Evolutionary conservation across 2,329 filamentous ascomycete species (phyloP).

Genomic region (Incumbomyces delicatus): DNA sequence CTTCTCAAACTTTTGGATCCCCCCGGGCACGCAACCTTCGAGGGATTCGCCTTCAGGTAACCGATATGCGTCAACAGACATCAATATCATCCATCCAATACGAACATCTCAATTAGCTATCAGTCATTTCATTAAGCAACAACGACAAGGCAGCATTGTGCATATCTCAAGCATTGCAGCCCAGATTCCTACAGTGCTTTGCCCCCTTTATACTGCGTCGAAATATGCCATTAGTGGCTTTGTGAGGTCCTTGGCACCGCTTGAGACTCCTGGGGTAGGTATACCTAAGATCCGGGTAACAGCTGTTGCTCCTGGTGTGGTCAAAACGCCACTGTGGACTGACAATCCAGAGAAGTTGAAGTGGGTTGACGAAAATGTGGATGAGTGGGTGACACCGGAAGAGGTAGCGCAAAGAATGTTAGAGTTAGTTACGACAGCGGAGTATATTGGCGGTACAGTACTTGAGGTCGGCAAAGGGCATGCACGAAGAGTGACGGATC

Average conservation of each 20-base stretch:
- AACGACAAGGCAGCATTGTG: conserved; percentile 31
- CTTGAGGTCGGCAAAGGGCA: conserved; percentile 46
- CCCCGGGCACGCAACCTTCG: conserved; percentile 33
- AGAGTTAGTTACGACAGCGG: conserved; percentile 42
- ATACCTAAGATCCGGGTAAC: conserved; percentile 42
- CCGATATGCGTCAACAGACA: conserved; percentile 38
- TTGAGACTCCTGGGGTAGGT: conserved; percentile 36
- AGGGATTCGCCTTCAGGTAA: conserved; percentile 30
- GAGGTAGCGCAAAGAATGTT: conserved; percentile 53
- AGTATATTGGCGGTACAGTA: conserved; percentile 37
- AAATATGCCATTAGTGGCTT: conserved; percentile 41
- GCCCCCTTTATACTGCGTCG: conserved; percentile 39
- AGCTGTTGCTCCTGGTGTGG: conserved; percentile 50
- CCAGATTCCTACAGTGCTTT: conserved; percentile 30
- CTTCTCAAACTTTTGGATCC: conserved; percentile 41
- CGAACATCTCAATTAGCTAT: conserved; percentile 43
- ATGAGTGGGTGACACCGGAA: conserved; percentile 51
- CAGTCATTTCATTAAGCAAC: conserved; percentile 32
- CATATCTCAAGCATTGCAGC: conserved; percentile 40
- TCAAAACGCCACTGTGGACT: conserved; percentile 53
- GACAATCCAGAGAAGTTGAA: conserved; percentile 52
- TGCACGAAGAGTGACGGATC: conserved; percentile 41
- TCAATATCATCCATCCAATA: conserved; percentile 44
- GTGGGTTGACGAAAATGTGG: conserved; percentile 37
- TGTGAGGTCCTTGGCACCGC: conserved; percentile 38